Conservation (phyloP, 768 basidiomycete genomes). For the Suillus tomentosus region DNA sequence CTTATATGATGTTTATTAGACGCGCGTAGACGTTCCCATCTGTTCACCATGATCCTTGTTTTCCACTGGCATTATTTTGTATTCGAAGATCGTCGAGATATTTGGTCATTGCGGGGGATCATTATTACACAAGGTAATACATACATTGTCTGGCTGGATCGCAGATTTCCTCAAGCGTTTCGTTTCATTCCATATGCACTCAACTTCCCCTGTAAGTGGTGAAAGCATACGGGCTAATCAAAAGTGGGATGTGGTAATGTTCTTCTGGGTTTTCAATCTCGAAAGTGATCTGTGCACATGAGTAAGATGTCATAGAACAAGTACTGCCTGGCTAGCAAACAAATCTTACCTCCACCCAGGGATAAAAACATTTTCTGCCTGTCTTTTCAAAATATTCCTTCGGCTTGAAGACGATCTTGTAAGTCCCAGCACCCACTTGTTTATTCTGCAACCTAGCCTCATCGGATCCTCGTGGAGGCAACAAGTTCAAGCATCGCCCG, state of each 20-base stretch:
- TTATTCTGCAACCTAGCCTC: slow-evolving; percentile 44
- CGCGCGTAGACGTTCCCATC: slow-evolving; percentile 13
- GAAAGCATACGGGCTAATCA: slow-evolving; percentile 89
- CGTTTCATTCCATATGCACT: slow-evolving; percentile 14
- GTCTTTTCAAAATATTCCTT: slow-evolving; percentile 76
- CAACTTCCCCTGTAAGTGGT: slow-evolving; percentile 93
- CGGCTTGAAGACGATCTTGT: slow-evolving; percentile 86
- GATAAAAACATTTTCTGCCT: slow-evolving; percentile 77
- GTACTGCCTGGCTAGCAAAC: background rate
- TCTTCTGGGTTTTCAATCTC: slow-evolving; percentile 68
- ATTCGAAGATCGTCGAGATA: background rate
- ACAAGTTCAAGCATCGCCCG: slow-evolving; percentile 80
- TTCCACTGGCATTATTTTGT: background rate
- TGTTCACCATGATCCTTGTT: slow-evolving; percentile 6
- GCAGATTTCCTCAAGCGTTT: background rate
- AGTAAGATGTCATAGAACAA: background rate
- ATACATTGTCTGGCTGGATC: background rate
- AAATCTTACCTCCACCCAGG: slow-evolving; percentile 76
- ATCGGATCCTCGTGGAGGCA: slow-evolving; percentile 54
- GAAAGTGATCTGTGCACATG: slow-evolving; percentile 70
- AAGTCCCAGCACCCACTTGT: slow-evolving; percentile 52
- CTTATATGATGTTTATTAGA: slow-evolving; percentile 38
- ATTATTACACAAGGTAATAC: slow-evolving; percentile 6
- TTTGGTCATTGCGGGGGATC: slow-evolving; percentile 1
- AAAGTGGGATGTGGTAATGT: slow-evolving; percentile 89